These are phyloP conservation scores for Serendipita sp. DNA, from an alignment of 1,284 basidiomycete species.

Conservation along the genomic window DNA sequence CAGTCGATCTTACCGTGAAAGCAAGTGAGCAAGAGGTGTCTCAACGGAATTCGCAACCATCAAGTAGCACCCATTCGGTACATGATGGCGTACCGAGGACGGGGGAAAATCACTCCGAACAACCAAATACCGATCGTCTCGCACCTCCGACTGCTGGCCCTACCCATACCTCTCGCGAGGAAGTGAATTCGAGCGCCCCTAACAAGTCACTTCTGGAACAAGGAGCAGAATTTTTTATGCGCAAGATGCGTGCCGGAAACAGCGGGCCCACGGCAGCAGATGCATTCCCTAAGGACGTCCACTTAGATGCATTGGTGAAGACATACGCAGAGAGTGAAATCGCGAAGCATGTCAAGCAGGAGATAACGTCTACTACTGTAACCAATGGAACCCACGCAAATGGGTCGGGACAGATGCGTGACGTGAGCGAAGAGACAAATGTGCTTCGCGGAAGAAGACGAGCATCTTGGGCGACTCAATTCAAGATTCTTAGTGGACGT, in stretches of 20 bases:
- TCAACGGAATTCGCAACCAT: neutral
- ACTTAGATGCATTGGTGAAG: constrained; percentile 59
- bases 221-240: constrained; percentile 38
- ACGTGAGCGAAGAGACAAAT: constrained; percentile 48
- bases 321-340: constrained; percentile 33
- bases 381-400: constrained; percentile 17
- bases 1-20: constrained; percentile 74
- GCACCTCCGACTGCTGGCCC: constrained; percentile 15
- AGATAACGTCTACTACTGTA: constrained; percentile 32
- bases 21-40: neutral
- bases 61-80: constrained; percentile 10
- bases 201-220: constrained; percentile 31
- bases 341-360: constrained; percentile 44
- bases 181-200: constrained; percentile 39
- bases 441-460: constrained; percentile 66
- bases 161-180: constrained; percentile 24
- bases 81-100: constrained; percentile 25
- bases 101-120: constrained; percentile 38
- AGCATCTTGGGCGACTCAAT: constrained; percentile 80
- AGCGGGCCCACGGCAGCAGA: constrained; percentile 28
- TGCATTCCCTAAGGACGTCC: constrained; percentile 32
- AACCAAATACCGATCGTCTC: constrained; percentile 18
- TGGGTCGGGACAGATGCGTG: constrained; percentile 35
- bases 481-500: constrained; percentile 80
- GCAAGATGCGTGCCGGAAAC: constrained; percentile 62